phyloP scores from a whole-genome alignment of 352 stramenopile genomes.

The Stephanocyclus meneghinianus region DNA sequence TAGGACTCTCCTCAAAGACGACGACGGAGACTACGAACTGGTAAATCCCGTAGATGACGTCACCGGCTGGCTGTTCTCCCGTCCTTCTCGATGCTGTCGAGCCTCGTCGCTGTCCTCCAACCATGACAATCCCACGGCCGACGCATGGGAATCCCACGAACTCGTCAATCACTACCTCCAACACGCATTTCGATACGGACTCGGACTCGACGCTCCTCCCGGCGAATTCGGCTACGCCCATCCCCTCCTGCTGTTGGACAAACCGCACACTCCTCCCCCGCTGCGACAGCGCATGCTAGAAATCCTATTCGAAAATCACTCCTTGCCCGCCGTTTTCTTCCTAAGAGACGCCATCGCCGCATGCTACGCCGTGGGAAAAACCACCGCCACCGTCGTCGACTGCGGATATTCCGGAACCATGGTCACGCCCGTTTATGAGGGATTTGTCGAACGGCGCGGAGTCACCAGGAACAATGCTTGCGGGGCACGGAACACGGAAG shows the following conservation, averaged over 20 bases:
- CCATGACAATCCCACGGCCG: not conserved
- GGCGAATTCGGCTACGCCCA: slow-evolving; percentile 24
- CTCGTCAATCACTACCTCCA: slow-evolving; percentile 60
- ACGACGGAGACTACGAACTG: slow-evolving; percentile 15
- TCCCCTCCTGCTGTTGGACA: slow-evolving; percentile 74
- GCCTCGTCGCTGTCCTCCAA: not conserved
- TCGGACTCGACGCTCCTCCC: slow-evolving; percentile 4
- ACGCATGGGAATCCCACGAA: slow-evolving; percentile 67
- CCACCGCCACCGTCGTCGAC: slow-evolving; percentile 76
- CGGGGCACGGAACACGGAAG: slow-evolving; percentile 24
- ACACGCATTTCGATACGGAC: slow-evolving; percentile 56
- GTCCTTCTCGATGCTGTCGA: not conserved
- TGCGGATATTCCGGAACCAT: slow-evolving; percentile 71
- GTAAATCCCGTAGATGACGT: slow-evolving; percentile 73
- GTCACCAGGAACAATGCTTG: slow-evolving; percentile 52
- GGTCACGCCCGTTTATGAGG: slow-evolving; percentile 77
- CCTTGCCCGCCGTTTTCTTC: slow-evolving; percentile 74
- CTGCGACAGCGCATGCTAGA: slow-evolving; percentile 74
- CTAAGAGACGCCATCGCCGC: slow-evolving; percentile 65
- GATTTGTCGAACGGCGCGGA: slow-evolving; percentile 73
- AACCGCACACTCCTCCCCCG: slow-evolving; percentile 70
- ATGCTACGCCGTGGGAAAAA: slow-evolving; percentile 78
- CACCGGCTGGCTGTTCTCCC: slow-evolving; percentile 64
- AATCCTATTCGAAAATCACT: slow-evolving; percentile 73
- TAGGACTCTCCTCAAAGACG: slow-evolving; percentile 20